These are phyloP conservation scores for Yamadazyma trypodendri DNA, from an alignment of 1,139 yeast species.

Conservation along the genomic window DNA sequence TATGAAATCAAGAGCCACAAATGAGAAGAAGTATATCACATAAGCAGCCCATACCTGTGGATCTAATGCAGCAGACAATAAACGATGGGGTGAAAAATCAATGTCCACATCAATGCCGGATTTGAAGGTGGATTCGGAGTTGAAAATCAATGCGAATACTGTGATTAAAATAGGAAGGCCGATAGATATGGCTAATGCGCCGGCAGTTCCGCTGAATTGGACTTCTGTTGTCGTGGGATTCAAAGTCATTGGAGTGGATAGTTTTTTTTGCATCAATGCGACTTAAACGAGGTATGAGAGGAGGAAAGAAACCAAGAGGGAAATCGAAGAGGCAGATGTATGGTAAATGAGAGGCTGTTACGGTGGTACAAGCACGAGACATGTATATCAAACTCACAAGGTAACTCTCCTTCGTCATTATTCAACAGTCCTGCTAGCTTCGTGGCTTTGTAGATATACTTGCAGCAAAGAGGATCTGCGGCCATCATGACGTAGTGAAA, in stretches of 20 bases:
- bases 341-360: too few species aligned
- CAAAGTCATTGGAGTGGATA: constrained; percentile 24
- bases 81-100: constrained; percentile 11
- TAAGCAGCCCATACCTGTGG: constrained; percentile 61
- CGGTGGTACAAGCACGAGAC: too few species aligned
- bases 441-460: too few species aligned
- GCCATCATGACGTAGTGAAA: too few species aligned
- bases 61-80: constrained; percentile 31
- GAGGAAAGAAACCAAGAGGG: neutral
- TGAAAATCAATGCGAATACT: constrained; percentile 56
- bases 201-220: constrained; percentile 79
- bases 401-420: too few species aligned
- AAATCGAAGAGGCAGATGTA: too few species aligned
- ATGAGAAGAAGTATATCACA: constrained; percentile 67
- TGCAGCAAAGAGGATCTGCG: too few species aligned
- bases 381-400: too few species aligned
- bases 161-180: constrained; percentile 67
- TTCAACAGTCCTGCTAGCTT: too few species aligned
- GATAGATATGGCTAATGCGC: constrained; percentile 65
- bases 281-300: neutral
- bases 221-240: constrained; percentile 70
- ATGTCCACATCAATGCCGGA: constrained; percentile 47
- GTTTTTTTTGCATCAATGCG: constrained; percentile 1
- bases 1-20: constrained; percentile 61
- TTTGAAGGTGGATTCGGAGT: constrained; percentile 50